Percentiles rank a stretch among this genome's conserved stretches.
Evolutionary conservation across 805 yeast genomes (phyloP).

Genomic region (Hanseniaspora valbyensis): DNA sequence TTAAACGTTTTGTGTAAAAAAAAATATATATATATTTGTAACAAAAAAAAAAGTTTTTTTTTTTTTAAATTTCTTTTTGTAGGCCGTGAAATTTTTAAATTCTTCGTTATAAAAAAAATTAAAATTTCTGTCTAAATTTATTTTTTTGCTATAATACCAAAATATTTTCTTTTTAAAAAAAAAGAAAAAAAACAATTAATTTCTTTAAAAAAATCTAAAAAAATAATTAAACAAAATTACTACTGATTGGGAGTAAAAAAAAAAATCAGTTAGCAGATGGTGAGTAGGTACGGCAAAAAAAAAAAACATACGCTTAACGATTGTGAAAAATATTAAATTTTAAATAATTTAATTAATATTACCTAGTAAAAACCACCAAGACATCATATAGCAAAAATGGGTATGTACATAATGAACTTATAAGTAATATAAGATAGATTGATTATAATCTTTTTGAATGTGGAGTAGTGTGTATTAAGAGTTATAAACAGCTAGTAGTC

Average conservation of each 20-base stretch:
- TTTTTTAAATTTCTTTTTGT: neutral
- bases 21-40: neutral
- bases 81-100: neutral
- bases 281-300: too few relatives aligned
- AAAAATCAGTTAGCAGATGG: too few relatives aligned
- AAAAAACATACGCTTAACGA: too few relatives aligned
- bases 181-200: too few relatives aligned
- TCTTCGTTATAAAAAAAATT: neutral
- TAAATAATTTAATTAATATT: too few relatives aligned
- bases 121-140: neutral
- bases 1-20: neutral
- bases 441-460: neutral
- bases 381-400: constrained; percentile 15
- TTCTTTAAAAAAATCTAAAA: too few relatives aligned
- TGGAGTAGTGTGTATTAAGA: neutral
- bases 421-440: neutral
- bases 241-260: too few relatives aligned
- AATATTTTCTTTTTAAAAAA: neutral
- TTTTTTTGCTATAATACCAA: neutral
- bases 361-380: constrained; percentile 9
- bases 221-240: too few relatives aligned
- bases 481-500: neutral
- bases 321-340: too few relatives aligned
- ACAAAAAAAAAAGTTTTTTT: too few relatives aligned
- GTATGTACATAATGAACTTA: constrained; percentile 8